These are phyloP conservation scores for Clohesyomyces aquaticus DNA, from an alignment of 495 filamentous ascomycete genomes.

Conservation along the genomic window DNA sequence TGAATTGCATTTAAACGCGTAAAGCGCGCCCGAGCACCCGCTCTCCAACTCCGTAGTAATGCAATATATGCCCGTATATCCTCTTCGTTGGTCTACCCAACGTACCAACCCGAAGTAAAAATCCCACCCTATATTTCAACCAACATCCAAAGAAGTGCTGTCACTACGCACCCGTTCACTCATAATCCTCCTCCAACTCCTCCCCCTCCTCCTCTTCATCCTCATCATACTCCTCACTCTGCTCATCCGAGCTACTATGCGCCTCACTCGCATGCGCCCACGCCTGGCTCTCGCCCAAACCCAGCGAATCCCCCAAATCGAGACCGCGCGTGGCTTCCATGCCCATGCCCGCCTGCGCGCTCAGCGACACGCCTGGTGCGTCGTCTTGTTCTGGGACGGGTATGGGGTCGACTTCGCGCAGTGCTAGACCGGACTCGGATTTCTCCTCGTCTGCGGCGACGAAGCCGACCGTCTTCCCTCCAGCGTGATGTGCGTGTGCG, in stretches of 20 bases:
- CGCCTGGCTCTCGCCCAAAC: conserved; percentile 30
- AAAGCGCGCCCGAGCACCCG: too few relatives aligned
- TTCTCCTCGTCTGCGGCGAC: conserved; percentile 39
- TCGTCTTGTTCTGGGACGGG: conserved; percentile 38
- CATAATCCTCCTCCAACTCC: conserved; percentile 16
- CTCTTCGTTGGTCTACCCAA: too few relatives aligned
- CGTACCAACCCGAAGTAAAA: background rate
- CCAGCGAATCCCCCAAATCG: conserved; percentile 20
- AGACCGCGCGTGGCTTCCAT: conserved; percentile 29
- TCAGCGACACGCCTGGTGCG: too few relatives aligned
- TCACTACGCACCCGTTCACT: too few relatives aligned
- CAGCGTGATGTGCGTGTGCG: background rate
- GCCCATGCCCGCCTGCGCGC: conserved; percentile 20
- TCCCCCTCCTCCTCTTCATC: conserved; percentile 39
- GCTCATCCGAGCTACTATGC: conserved; percentile 41
- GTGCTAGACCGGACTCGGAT: conserved; percentile 17
- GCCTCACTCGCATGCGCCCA: conserved; percentile 38
- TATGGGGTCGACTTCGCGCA: conserved; percentile 45
- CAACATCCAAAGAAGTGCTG: background rate
- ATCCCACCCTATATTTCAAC: background rate
- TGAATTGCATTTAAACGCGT: too few relatives aligned
- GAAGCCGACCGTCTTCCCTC: conserved; percentile 47
- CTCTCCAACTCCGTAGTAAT: too few relatives aligned
- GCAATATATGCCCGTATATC: too few relatives aligned
- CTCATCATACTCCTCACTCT: conserved; percentile 43